Conservation (phyloP, 805 yeast species). For the Yamadazyma olivae region DNA sequence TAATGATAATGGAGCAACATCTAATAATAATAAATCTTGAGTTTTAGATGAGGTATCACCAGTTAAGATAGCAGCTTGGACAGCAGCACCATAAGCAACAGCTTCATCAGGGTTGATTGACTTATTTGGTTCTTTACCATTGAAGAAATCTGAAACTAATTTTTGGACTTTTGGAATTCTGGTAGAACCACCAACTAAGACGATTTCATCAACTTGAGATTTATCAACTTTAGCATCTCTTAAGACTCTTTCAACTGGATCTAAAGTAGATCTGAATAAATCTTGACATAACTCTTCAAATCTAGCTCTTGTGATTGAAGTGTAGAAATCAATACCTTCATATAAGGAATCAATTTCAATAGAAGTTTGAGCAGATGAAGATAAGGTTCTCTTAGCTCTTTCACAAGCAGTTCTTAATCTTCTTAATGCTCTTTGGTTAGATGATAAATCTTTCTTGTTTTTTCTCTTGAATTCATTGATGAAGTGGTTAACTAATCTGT, state of each 20-base stretch:
- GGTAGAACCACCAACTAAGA: conserved; percentile 96
- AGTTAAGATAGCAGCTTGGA: conserved; percentile 93
- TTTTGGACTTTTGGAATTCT: conserved; percentile 97
- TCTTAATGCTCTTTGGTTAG: conserved; percentile 96
- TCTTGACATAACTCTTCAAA: conserved; percentile 95
- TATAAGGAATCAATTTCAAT: conserved; percentile 91
- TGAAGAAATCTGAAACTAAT: conserved; percentile 92
- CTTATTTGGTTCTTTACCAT: conserved; percentile 96
- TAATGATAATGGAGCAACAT: conserved; percentile 94
- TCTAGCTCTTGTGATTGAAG: conserved; percentile 95
- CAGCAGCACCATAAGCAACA: conserved; percentile 99
- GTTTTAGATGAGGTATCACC: conserved; percentile 97
- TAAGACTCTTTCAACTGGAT: conserved; percentile 93
- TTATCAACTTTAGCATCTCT: conserved; percentile 89
- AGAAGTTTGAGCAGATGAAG: conserved; percentile 93
- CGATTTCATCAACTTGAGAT: conserved; percentile 87
- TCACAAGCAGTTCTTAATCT: conserved; percentile 99
- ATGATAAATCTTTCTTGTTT: conserved; percentile 89
- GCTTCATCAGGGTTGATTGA: conserved; percentile 99
- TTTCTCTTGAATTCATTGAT: conserved; percentile 96
- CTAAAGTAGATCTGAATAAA: conserved; percentile 88
- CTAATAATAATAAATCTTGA: conserved; percentile 89
- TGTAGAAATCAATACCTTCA: conserved; percentile 96
- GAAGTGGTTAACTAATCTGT: conserved; percentile 92
- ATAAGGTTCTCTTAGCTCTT: conserved; percentile 98